Base-by-base conservation (phyloP, 2,329 filamentous ascomycete species). In the Sclerotinia spermophila region DNA sequence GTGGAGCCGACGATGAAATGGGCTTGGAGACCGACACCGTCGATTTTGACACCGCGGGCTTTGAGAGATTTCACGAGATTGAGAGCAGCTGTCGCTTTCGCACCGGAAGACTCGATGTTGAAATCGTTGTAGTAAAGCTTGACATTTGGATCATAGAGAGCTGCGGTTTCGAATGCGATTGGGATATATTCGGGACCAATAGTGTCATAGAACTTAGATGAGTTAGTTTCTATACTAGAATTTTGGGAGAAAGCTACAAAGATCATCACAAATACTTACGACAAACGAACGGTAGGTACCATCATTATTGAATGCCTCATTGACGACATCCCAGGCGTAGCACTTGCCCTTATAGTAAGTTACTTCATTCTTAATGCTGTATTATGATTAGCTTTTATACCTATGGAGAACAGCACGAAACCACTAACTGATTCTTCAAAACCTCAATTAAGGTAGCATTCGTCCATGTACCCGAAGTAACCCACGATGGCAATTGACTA, bases 311-410 rank as follows among this genome's bases (percentile, higher is more conserved):
- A 89, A 83, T 17, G 85, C 86, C 81, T 91, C 88, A 77, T 91
- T 91, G 30, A 90, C 85, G 0, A 91, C 89, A 72, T 91, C 89
- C 88, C 88, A 91, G 42, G 84, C 83, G 77, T 87, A 86, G 79
- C 88, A 89, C 74, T 86, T 82, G 69, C 86, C 85, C 78, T 86
- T 86, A 81, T 86, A 90, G 77, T 90, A 84, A 15, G 81, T 82
- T 5, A 87, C 85, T 65, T 86, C 86, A 73, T 86, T 83, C 72
- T 84, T 83, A 74, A 92, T 88, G 79, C 68, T 70, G 40, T 5
- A 19, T 5, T 19, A 38, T 30, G 13, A 24, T 70, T 56, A 70
- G 68, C 30, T n/a, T 56, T 48, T 3, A 21, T 3, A 10, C 24
- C 24, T 2, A 17, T 3, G 21, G n/a, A 8, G n/a, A 30, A 13